Base-by-base conservation (phyloP, 139 green algal genomes). In the Closterium sp. region DNA sequence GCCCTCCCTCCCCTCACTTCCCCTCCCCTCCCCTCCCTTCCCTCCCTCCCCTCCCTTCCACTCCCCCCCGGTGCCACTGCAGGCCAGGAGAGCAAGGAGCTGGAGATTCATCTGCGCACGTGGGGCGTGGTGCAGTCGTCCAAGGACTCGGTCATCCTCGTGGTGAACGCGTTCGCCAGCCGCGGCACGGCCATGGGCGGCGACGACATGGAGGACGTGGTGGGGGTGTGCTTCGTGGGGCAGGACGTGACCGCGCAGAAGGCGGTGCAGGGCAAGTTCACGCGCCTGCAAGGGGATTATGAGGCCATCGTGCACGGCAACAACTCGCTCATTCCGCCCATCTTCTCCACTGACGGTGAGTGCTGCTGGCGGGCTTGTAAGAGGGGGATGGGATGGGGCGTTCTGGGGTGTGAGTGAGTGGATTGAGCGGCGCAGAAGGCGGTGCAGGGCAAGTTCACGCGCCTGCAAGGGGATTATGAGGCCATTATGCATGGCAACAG, bases 181-280 rank as follows among this genome's bases (percentile, higher is more conserved):
- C 86, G 91, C 23, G 81, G 43, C 43, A 69, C 81, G 25, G 81
- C n/a, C 81, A 33, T 32, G n/a, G 81, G 30, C 16, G 81, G n/a
- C 3, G 81, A 33, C 25, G 81, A 86, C 81, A 33, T 31, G 85
- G 90, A 93, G 90, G n/a, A 69, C 31, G 87, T 93, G 64, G 91
- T 93, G n/a, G 91, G 91, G 23, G 91, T 93, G 30, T 93, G 91
- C 91, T 93, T 91, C 36, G 91, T 93, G 69, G 91, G 91, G 21
- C 91, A 93, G 91, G 91, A 93, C 83, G 19, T 93, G 25, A 93
- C 91, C 16, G 64, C 28, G 7, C 34, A 93, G 31, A 93, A 93
- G 91, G 16, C 33, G 28, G 91, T 93, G 81, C 10, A 76, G 76
- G 91, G 91, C 91, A 91, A 91, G 87, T 93, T 89, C 86, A 93